Percentiles rank a stretch among this genome's conserved stretches.
Evolutionary conservation across 2,329 filamentous ascomycete species (phyloP).

Genomic region (Hymenoscyphus salicellus): DNA sequence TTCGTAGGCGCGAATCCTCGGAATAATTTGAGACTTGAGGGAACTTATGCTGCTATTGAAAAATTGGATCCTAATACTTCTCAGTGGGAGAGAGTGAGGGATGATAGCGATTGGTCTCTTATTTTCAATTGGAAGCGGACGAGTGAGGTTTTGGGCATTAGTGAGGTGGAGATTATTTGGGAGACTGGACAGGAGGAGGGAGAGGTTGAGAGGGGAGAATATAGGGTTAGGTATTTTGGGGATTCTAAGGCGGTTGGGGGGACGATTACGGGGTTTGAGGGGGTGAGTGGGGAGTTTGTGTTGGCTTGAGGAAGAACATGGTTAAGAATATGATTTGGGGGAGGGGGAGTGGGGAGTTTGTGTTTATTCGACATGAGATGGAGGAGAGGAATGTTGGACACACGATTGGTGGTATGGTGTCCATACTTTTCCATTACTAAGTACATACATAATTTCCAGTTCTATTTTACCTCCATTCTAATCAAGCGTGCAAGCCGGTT

Average conservation of each 20-base stretch:
- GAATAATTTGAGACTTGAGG: constrained; percentile 77
- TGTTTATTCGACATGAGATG: too few species aligned
- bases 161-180: constrained; percentile 77
- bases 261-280: constrained; percentile 64
- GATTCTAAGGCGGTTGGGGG: constrained; percentile 66
- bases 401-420: too few species aligned
- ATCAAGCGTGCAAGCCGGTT: too few species aligned
- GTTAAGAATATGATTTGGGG: too few species aligned
- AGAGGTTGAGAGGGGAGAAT: constrained; percentile 58
- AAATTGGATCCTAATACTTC: constrained; percentile 54
- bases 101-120: constrained; percentile 79
- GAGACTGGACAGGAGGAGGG: constrained; percentile 50
- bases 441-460: too few species aligned
- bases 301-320: constrained; percentile 13
- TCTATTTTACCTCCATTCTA: too few species aligned
- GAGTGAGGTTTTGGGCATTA: constrained; percentile 65
- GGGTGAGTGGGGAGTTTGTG: constrained; percentile 56
- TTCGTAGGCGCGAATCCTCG: constrained; percentile 88
- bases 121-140: constrained; percentile 76
- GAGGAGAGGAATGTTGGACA: too few species aligned
- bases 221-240: constrained; percentile 79
- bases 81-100: constrained; percentile 50
- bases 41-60: constrained; percentile 76
- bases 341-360: too few species aligned
- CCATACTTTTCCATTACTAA: too few species aligned